A percentile compares a stretch with the other conserved stretches of the same genome.
phyloP scores from a whole-genome alignment of 176 grass and related monocot species.

The Oryza longistaminata region DNA sequence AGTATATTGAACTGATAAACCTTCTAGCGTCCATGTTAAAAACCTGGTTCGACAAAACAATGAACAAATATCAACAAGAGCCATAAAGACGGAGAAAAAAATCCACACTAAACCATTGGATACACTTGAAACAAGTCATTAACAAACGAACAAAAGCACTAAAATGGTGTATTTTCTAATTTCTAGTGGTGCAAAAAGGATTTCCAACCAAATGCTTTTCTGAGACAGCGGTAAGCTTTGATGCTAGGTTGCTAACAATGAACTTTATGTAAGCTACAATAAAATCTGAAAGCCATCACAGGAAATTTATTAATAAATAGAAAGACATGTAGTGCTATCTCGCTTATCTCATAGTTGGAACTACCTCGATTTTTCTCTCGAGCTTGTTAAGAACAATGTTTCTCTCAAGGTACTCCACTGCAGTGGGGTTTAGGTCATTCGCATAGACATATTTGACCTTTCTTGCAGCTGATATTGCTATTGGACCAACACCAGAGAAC shows the following conservation, averaged over 20 bases:
- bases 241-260: not conserved
- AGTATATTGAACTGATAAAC: conserved; percentile 72
- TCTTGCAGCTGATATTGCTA: conserved; percentile 80
- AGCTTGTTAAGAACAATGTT: conserved; percentile 91
- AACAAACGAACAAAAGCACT: conserved; percentile 2
- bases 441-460: conserved; percentile 91
- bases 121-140: not conserved
- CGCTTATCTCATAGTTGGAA: not conserved
- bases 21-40: conserved; percentile 98
- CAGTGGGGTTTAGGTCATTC: conserved; percentile 90
- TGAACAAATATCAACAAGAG: not conserved
- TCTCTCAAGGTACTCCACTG: conserved; percentile 81
- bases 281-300: not conserved
- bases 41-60: conserved; percentile 46
- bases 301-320: conserved; percentile 11
- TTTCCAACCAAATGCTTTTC: conserved; percentile 5
- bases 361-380: conserved; percentile 90
- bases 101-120: not conserved
- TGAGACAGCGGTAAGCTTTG: not conserved
- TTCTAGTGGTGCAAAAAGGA: not conserved
- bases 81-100: not conserved
- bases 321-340: not conserved
- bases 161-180: not conserved
- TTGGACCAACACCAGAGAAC: conserved; percentile 84
- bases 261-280: not conserved